A percentile compares a stretch with the other conserved stretches of the same genome.
Evolutionary conservation across 495 filamentous ascomycete genomes (phyloP).

Genomic region (Aspergillus sclerotioniger): DNA sequence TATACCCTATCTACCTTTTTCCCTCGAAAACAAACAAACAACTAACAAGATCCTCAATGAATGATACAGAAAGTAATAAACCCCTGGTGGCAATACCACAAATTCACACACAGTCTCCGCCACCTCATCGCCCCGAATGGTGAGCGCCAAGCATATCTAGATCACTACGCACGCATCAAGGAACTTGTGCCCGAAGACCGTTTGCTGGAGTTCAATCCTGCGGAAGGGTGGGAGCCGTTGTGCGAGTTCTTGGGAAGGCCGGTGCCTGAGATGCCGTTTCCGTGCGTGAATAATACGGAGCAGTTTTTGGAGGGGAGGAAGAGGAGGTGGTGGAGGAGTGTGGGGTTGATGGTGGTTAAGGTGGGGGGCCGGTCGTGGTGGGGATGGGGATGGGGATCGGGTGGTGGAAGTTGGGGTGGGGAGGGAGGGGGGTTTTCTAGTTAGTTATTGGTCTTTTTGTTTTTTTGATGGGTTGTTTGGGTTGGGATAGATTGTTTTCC

Average conservation of each 20-base stretch:
- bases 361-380: background rate
- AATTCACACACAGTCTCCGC: too few relatives aligned
- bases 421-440: too few relatives aligned
- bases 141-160: slow-evolving; percentile 24
- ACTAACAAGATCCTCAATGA: too few relatives aligned
- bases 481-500: too few relatives aligned
- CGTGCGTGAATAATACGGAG: slow-evolving; percentile 10
- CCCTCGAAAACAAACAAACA: slow-evolving; percentile 21
- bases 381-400: too few relatives aligned
- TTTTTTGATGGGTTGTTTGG: too few relatives aligned
- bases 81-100: too few relatives aligned
- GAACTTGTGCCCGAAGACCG: slow-evolving; percentile 17
- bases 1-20: slow-evolving; percentile 30
- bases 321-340: background rate
- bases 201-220: slow-evolving; percentile 28
- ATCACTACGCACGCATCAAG: slow-evolving; percentile 28
- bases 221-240: slow-evolving; percentile 42
- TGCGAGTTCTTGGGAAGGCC: slow-evolving; percentile 36
- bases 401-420: too few relatives aligned
- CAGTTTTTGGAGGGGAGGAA: slow-evolving; percentile 8
- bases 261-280: slow-evolving; percentile 15
- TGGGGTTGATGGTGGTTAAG: background rate
- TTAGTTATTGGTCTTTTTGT: too few relatives aligned
- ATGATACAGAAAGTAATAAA: too few relatives aligned
- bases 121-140: background rate